A percentile compares a stretch with the other conserved stretches of the same genome.
phyloP scores from a whole-genome alignment of 768 basidiomycete genomes.

The Boletus vermiculosoides region DNA sequence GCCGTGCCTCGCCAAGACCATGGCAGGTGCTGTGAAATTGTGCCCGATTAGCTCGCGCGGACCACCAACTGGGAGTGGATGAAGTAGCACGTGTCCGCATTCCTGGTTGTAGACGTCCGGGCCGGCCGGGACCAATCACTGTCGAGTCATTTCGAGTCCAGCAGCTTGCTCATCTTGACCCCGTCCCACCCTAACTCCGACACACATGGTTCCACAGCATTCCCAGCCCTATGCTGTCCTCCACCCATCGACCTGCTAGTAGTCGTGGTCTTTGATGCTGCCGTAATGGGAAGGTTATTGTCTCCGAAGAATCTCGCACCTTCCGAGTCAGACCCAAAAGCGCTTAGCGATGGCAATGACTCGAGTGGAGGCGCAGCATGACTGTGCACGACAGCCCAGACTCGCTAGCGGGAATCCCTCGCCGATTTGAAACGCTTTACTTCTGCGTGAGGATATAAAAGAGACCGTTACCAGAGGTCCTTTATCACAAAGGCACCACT shows the following conservation, averaged over 20 bases:
- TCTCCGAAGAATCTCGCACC: neutral
- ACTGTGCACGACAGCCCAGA: neutral
- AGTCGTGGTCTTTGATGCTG: neutral
- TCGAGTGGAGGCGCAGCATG: neutral
- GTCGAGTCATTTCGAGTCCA: neutral
- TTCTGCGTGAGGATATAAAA: conserved; percentile 6
- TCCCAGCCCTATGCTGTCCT: no score
- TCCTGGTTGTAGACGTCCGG: neutral
- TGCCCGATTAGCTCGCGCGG: neutral
- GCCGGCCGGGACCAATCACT: neutral
- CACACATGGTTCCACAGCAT: neutral
- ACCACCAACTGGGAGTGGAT: neutral
- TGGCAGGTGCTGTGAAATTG: neutral
- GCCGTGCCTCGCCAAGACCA: neutral
- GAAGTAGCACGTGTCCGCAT: neutral
- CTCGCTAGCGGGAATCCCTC: no score
- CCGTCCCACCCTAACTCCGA: neutral
- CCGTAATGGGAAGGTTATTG: neutral
- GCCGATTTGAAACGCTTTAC: neutral
- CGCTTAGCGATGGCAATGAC: neutral
- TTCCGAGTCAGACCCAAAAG: no score
- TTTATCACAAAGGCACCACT: neutral
- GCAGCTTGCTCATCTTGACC: neutral
- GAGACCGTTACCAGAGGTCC: no score
- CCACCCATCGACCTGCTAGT: neutral